Base-by-base conservation (phyloP, 768 basidiomycete species). In the Mycena galericulata region DNA sequence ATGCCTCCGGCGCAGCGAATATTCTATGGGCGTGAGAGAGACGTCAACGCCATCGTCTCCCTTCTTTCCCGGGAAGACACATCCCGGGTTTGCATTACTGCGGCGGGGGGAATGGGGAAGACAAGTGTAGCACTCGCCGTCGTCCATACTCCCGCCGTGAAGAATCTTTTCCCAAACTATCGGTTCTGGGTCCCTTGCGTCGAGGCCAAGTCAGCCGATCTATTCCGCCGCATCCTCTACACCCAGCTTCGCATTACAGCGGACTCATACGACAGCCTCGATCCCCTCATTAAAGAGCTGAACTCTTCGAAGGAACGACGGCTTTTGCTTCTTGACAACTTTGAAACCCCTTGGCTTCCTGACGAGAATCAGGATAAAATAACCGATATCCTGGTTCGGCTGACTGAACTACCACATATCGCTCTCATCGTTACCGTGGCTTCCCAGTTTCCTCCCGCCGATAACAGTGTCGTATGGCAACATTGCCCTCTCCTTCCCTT, bases 281-380 rank as follows among this genome's bases (percentile, higher is more conserved):
- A n/a, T n/a, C n/a, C n/a, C n/a, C n/a, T n/a, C n/a, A n/a, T n/a
- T n/a, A 14, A 65, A 73, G 74, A 75, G 56, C 75, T 78, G 20
- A 45, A 63, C 22, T 46, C 58, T n/a, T 62, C 73, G 8, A 64
- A 65, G 22, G 71, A 72, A 11, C 77, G 74, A 4, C 71, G 77
- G 11, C 55, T 83, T 20, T 34, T 84, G 22, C 62, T 83, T 22
- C 70, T 84, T 12, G 81, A 83, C 61, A 81, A 83, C 60, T 81
- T 84, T 60, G 83, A 84, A 72, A 80, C 81, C 7, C 75, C 79
- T 5, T 82, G 81, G 81, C 22, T 41, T 45, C 72, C 72, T 46
- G 56, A 43, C 27, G 66, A 61, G 11, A 60, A 54, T 18, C 74
- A 71, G 57, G 65, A 63, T 11, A 62, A 69, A 18, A 69, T 81